Base-by-base conservation (phyloP, 2,329 filamentous ascomycete genomes). In the Fonsecaea monophora region DNA sequence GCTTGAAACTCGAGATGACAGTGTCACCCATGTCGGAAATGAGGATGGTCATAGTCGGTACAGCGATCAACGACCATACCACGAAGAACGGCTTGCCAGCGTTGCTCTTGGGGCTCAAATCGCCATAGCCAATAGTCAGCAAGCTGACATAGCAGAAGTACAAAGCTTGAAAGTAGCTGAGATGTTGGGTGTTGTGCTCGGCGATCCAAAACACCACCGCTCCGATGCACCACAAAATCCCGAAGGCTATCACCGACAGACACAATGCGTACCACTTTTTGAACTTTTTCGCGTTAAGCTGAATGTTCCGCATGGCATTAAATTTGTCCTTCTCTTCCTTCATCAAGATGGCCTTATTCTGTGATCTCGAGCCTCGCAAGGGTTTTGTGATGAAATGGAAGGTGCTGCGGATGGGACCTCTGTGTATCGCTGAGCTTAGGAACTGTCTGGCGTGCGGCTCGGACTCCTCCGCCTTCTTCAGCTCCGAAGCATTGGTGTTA, bases 121-220 rank as follows among this genome's bases (percentile, higher is more conserved):
- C 92, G 3, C 94, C 94, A 73, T 96, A 97, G 0, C 94, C 94
- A 42, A 97, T 91, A 0, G 94, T 97, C 1, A 93, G 83, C 30
- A 97, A 85, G 2, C 89, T 90, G 38, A 92, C 88, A 77, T 95
- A 97, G 71, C 89, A 89, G 75, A 97, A 96, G 78, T 97, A 97
- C 53, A 97, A 83, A 0, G 89, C 86, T 64, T 93, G 82, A 72
- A 94, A 97, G 75, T 96, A 97, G 0, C 79, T 83, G 87, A 92
- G 79, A 1, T 75, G 72, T 71, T 87, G 85, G 0, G 82, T 80
- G 1, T 83, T 72, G 8, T 78, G 74, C 71, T 91, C 89, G 0
- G 85, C 82, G 37, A 79, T 73, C 82, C 85, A 89, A 75, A 97
- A 97, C 9, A 95, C 85, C 13, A 88, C 82, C 1, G 92, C 92